Base-by-base conservation (phyloP, 2,329 filamentous ascomycete genomes). In the Phialophora chinensis region DNA sequence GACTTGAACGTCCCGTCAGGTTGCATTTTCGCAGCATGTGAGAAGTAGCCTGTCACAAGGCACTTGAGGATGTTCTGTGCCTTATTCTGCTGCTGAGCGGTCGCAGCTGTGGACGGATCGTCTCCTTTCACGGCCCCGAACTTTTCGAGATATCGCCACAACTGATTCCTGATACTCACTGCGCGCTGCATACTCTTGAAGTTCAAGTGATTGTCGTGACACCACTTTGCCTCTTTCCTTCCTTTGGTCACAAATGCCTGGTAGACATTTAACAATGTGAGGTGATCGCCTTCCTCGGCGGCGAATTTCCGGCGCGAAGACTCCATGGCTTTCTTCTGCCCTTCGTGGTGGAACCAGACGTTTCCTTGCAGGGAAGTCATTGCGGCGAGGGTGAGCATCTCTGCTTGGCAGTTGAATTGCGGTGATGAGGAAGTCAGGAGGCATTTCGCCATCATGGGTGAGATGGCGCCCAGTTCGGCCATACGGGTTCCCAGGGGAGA, bases 371-470 rank as follows among this genome's bases (percentile, higher is more conserved):
- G 82, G 69, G 90, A 95, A 38, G 92, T 91, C 94, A 99, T 98
- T 17, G 95, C 93, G 5, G 94, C 92, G 70, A 98, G 96, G 1
- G 90, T 92, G 29, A 98, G 84, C 60, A 98, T 90, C 77, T 97
- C 94, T 75, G 87, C 90, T 12, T 96, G 80, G 72, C 93, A 97
- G 44, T 84, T 85, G 78, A 97, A 96, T 0, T 85, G 83, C 4
- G 87, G 81, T 0, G 93, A 91, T 20, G 89, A 87, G 2, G 71
- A 69, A 3, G 66, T 50, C 8, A 98, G 86, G 4, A 97, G 83
- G 0, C 91, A 91, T 79, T 94, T 96, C 6, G 90, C 92, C 86
- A 97, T 95, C 92, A 97, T 97, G 0, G 95, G 95, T 72, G 97
- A 92, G 7, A 98, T 87, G 23, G 59, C 47, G 0, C 93, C 91